A percentile compares a stretch with the other conserved stretches of the same genome.
phyloP scores from a whole-genome alignment of 208 protist genomes.

The Crithidia brevicula region DNA sequence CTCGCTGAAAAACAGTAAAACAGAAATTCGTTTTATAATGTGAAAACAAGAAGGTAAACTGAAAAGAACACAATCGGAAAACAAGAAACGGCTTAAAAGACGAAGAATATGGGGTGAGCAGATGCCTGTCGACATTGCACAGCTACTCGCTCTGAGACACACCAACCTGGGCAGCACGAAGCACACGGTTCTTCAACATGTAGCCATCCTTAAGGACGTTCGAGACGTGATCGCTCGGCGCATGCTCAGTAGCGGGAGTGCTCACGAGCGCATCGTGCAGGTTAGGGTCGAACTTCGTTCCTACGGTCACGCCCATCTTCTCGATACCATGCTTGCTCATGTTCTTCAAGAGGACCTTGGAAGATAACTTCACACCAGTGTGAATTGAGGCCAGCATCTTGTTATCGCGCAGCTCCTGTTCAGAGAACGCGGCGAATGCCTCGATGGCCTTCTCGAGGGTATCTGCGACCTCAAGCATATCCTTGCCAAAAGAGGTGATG shows the following conservation, averaged over 20 bases:
- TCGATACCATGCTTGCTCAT: slow-evolving; percentile 88
- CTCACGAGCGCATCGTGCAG: slow-evolving; percentile 91
- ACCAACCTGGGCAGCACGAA: slow-evolving; percentile 91
- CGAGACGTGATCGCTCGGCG: slow-evolving; percentile 63
- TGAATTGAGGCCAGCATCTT: slow-evolving; percentile 69
- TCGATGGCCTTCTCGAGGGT: slow-evolving; percentile 92
- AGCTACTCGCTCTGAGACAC: slow-evolving; percentile 48
- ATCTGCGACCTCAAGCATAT: slow-evolving; percentile 93
- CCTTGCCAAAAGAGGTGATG: slow-evolving; percentile 90
- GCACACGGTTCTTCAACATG: slow-evolving; percentile 81
- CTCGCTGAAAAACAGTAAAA: slow-evolving; percentile 1
- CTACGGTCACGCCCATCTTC: slow-evolving; percentile 75
- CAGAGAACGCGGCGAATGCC: slow-evolving; percentile 53
- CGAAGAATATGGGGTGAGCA: background rate
- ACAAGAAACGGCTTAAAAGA: slow-evolving; percentile 6
- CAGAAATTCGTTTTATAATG: slow-evolving; percentile 31
- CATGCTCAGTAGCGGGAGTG: slow-evolving; percentile 55
- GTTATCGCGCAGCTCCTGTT: slow-evolving; percentile 55
- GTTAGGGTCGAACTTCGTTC: slow-evolving; percentile 88
- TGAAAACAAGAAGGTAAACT: slow-evolving; percentile 12
- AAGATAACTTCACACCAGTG: slow-evolving; percentile 88
- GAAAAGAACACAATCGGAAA: slow-evolving; percentile 2
- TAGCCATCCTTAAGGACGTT: slow-evolving; percentile 93
- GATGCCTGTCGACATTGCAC: background rate
- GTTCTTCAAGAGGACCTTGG: slow-evolving; percentile 86